Evolutionary conservation across 2,329 filamentous ascomycete species (phyloP).

Genomic region (Trichoderma sp.): DNA sequence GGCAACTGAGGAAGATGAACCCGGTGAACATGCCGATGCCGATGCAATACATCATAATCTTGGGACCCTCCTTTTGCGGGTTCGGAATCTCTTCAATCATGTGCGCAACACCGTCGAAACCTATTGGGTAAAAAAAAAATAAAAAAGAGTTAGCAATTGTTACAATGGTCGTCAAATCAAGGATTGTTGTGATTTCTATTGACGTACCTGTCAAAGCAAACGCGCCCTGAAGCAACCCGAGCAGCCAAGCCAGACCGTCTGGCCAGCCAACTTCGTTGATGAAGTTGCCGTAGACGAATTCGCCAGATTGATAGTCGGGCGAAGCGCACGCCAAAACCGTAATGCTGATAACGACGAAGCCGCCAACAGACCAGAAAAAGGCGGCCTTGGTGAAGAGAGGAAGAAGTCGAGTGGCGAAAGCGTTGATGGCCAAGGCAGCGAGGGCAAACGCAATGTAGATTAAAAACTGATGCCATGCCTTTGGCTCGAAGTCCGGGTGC

Average conservation of each 20-base stretch:
- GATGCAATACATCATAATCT: slow-evolving; percentile 68
- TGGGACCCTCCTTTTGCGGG: slow-evolving; percentile 59
- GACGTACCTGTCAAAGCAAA: slow-evolving; percentile 46
- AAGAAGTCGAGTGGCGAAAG: slow-evolving; percentile 58
- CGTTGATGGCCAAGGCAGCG: slow-evolving; percentile 64
- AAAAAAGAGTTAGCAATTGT: background rate
- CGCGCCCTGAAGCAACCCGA: slow-evolving; percentile 56
- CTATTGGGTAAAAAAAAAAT: slow-evolving; percentile 25
- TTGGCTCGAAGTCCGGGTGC: slow-evolving; percentile 55
- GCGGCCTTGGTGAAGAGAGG: slow-evolving; percentile 68
- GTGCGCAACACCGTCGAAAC: slow-evolving; percentile 53
- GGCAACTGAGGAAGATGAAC: slow-evolving; percentile 61
- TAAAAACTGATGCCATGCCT: slow-evolving; percentile 72
- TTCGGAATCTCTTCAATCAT: slow-evolving; percentile 63
- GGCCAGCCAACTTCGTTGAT: slow-evolving; percentile 71
- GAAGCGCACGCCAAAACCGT: slow-evolving; percentile 67
- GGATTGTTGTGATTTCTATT: background rate
- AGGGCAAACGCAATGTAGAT: slow-evolving; percentile 68
- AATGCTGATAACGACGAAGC: slow-evolving; percentile 70
- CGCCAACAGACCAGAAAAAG: slow-evolving; percentile 69
- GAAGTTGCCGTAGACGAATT: slow-evolving; percentile 68
- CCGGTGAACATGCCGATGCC: slow-evolving; percentile 64
- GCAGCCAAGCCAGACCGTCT: slow-evolving; percentile 62
- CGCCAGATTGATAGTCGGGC: slow-evolving; percentile 63
- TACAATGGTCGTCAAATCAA: background rate